Conservation (phyloP, 2,329 filamentous ascomycete genomes). For the Colletotrichum agaves region DNA sequence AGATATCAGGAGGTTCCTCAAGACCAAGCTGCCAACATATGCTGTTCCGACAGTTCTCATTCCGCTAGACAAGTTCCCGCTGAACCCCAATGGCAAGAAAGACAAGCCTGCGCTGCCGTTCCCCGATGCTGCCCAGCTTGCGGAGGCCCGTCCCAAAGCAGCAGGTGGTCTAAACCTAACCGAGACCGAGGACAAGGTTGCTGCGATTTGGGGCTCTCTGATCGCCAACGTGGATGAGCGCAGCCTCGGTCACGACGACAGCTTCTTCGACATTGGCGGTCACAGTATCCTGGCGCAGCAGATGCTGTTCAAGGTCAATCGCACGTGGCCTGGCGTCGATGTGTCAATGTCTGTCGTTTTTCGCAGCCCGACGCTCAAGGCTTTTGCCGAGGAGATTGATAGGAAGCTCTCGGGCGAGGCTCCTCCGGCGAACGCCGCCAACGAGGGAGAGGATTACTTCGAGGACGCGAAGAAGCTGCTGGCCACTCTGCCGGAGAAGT, state of each 20-base stretch:
- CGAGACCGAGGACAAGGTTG: not conserved
- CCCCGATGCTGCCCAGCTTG: conserved; percentile 56
- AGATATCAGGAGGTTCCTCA: not conserved
- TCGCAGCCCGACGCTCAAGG: conserved; percentile 64
- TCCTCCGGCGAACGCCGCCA: conserved; percentile 43
- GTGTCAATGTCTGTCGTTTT: conserved; percentile 79
- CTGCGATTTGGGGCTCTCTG: not conserved
- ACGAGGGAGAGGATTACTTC: conserved; percentile 56
- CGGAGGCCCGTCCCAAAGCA: conserved; percentile 39
- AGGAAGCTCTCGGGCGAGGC: conserved; percentile 56
- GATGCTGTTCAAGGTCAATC: conserved; percentile 74
- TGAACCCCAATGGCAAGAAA: conserved; percentile 80
- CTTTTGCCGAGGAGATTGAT: conserved; percentile 45
- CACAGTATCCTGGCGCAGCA: conserved; percentile 69
- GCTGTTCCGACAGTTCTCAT: conserved; percentile 58
- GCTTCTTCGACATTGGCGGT: conserved; percentile 54
- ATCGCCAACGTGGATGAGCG: not conserved
- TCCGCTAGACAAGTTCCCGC: conserved; percentile 39
- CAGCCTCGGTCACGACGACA: not conserved
- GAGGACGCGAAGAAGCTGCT: conserved; percentile 63
- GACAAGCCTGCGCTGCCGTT: conserved; percentile 83
- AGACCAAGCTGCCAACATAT: conserved; percentile 20
- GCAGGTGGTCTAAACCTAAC: not conserved
- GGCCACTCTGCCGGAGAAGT: conserved; percentile 56
- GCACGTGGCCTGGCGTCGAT: conserved; percentile 54